These are phyloP conservation scores for Trichoderma oligosporum DNA, from an alignment of 2,329 filamentous ascomycete genomes.

Conservation along the genomic window DNA sequence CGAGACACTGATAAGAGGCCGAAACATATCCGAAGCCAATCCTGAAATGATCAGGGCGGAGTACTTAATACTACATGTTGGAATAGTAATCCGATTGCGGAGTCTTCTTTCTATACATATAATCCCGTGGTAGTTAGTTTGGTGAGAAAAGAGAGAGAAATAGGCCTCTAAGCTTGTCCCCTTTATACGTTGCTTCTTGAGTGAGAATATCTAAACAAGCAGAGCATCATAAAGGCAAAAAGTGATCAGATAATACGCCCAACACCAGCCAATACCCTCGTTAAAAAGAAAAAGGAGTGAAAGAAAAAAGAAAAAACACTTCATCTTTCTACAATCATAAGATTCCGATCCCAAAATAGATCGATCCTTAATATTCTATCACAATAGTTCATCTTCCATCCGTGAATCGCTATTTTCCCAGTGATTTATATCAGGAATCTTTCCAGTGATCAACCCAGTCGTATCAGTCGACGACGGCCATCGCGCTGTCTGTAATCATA, in stretches of 20 bases:
- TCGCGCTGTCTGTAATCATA: neutral
- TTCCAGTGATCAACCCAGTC: neutral
- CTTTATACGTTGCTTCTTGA: no score
- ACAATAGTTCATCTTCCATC: neutral
- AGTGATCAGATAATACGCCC: slow-evolving; percentile 5
- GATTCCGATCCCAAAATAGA: neutral
- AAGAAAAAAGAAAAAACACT: neutral
- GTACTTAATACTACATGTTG: neutral
- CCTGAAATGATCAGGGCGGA: neutral
- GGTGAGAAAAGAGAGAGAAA: no score
- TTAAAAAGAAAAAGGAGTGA: neutral
- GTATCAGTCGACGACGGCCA: neutral
- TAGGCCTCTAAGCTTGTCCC: no score
- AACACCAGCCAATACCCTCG: neutral
- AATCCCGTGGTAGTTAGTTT: no score
- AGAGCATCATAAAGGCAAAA: no score
- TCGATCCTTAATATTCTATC: slow-evolving; percentile 1
- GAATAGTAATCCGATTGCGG: neutral
- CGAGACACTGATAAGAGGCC: neutral
- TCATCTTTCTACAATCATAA: slow-evolving; percentile 2
- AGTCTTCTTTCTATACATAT: no score
- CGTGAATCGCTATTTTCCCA: slow-evolving; percentile 2
- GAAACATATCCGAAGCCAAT: slow-evolving; percentile 3
- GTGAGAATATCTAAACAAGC: no score
- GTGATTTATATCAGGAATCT: neutral